Evolutionary conservation across 148 eudicot genomes (phyloP).

Genomic region (Spergularia bocconei): DNA sequence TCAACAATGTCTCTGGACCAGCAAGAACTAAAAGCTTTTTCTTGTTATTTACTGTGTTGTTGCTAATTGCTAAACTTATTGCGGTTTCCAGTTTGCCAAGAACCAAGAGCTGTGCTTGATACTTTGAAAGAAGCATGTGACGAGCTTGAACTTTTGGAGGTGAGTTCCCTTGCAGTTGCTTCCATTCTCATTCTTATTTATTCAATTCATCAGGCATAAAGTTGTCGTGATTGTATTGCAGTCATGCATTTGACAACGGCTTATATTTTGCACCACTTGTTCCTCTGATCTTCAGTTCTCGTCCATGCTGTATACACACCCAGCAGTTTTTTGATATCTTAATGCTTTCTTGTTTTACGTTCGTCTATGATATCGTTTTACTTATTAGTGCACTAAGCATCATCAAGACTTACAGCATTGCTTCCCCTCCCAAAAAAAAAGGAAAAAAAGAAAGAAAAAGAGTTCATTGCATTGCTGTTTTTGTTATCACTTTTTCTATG

Average conservation of each 20-base stretch:
- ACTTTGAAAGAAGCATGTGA: slow-evolving; percentile 80
- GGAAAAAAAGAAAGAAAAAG: too few species aligned
- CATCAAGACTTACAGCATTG: background rate
- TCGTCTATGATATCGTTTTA: background rate
- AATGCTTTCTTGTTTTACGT: background rate
- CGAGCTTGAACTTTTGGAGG: slow-evolving; percentile 80
- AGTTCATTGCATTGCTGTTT: background rate
- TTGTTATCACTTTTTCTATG: background rate
- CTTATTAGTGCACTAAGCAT: background rate
- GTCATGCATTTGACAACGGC: background rate
- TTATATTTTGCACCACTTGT: background rate
- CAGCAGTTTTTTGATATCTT: background rate
- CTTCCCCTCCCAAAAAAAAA: too few species aligned
- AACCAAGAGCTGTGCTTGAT: slow-evolving; percentile 62
- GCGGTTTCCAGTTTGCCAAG: slow-evolving; percentile 44
- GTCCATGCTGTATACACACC: background rate
- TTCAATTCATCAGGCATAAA: background rate
- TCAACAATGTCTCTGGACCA: slow-evolving; percentile 31
- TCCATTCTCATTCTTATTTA: background rate
- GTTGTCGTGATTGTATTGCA: background rate
- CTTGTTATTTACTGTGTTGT: background rate
- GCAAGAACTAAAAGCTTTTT: slow-evolving; percentile 56
- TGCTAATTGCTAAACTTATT: slow-evolving; percentile 12
- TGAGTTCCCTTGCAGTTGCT: slow-evolving; percentile 31
- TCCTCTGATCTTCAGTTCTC: background rate